Percentiles rank a stretch among this genome's conserved stretches.
Conservation (phyloP, 768 basidiomycete species). For the Trametes punicea region DNA sequence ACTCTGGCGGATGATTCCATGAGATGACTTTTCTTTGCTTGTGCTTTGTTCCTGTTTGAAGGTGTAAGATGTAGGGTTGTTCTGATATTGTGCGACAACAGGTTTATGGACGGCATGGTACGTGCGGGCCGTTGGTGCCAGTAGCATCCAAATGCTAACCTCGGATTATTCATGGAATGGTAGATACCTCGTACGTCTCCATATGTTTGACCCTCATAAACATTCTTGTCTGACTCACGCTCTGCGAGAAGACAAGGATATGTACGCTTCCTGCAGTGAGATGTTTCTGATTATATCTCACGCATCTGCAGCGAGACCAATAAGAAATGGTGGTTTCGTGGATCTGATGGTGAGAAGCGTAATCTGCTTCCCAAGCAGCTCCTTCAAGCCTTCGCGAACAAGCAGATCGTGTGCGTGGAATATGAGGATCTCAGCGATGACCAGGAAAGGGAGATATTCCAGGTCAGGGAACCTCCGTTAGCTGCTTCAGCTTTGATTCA, state of each 20-base stretch:
- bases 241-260: slow-evolving; percentile 11
- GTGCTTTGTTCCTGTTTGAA: too few species aligned
- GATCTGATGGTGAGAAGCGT: slow-evolving; percentile 15
- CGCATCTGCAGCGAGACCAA: slow-evolving; percentile 28
- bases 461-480: slow-evolving; percentile 39
- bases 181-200: slow-evolving; percentile 21
- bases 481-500: neutral
- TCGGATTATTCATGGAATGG: neutral
- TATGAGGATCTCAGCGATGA: slow-evolving; percentile 47
- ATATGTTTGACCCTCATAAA: neutral
- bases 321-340: slow-evolving; percentile 53
- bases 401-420: slow-evolving; percentile 72
- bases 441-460: slow-evolving; percentile 69
- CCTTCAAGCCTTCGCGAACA: slow-evolving; percentile 57
- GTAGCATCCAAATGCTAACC: neutral
- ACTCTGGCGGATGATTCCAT: too few species aligned
- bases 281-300: neutral
- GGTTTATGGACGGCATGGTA: slow-evolving; percentile 56
- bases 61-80: too few species aligned
- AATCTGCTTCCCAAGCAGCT: slow-evolving; percentile 49
- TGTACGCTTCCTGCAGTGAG: neutral
- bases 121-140: slow-evolving; percentile 24
- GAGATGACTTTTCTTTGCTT: too few species aligned
- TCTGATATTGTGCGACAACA: too few species aligned
- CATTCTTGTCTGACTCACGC: neutral